These are phyloP conservation scores for Psilocybe azurescens DNA, from an alignment of 768 basidiomycete species.

Conservation along the genomic window DNA sequence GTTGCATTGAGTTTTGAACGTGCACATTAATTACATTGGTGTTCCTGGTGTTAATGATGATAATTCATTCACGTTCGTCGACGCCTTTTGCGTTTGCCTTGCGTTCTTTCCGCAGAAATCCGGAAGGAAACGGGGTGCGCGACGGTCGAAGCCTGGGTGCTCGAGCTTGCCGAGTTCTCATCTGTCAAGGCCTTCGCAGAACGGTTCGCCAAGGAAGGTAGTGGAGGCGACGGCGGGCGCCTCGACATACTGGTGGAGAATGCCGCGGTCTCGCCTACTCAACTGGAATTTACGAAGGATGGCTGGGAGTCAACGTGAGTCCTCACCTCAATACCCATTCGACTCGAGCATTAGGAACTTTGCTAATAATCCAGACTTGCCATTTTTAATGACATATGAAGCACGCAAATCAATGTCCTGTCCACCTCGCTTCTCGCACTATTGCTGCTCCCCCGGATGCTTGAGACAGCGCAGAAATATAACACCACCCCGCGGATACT, in stretches of 20 bases:
- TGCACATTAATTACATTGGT: too few relatives aligned
- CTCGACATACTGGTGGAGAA: constrained; percentile 40
- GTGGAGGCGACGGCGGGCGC: constrained; percentile 27
- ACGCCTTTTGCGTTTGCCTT: too few relatives aligned
- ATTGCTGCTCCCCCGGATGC: constrained; percentile 47
- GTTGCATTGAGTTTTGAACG: too few relatives aligned
- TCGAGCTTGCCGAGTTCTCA: constrained; percentile 47
- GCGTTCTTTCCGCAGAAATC: not conserved
- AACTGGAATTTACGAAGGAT: constrained; percentile 30
- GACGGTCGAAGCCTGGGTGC: constrained; percentile 41
- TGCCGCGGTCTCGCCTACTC: constrained; percentile 16
- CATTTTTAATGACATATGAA: constrained; percentile 17
- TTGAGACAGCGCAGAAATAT: constrained; percentile 39
- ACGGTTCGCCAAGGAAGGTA: constrained; percentile 30
- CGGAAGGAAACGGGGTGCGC: constrained; percentile 36
- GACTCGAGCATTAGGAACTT: too few relatives aligned
- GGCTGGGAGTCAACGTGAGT: constrained; percentile 46
- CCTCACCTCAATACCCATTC: too few relatives aligned
- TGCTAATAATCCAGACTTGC: too few relatives aligned
- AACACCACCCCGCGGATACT: constrained; percentile 40
- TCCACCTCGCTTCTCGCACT: constrained; percentile 44
- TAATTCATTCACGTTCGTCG: too few relatives aligned
- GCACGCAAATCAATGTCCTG: constrained; percentile 54
- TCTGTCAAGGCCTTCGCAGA: constrained; percentile 46
- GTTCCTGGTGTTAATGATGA: too few relatives aligned